Conservation (phyloP, 139 green algal genomes). For the Coccomyxa sp. region DNA sequence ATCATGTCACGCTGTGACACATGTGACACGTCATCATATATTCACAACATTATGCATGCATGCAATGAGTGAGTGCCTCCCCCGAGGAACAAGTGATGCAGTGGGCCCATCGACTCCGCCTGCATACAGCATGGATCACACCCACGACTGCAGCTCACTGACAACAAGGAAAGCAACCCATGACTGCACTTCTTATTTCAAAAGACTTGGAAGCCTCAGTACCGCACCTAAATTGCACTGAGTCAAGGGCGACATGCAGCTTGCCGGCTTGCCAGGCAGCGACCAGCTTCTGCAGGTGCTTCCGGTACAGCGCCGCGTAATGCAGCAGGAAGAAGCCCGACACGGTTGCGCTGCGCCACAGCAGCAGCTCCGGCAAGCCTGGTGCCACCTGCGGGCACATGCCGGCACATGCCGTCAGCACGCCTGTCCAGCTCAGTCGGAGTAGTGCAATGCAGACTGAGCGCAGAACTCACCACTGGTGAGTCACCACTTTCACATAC, state of each 20-base stretch:
- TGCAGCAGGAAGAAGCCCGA: constrained; percentile 78
- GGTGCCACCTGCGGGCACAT: constrained; percentile 3
- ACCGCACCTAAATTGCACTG: constrained; percentile 21
- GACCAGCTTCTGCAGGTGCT: constrained; percentile 42
- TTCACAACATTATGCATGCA: constrained; percentile 6
- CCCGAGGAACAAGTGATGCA: too few relatives aligned
- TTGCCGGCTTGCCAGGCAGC: constrained; percentile 24
- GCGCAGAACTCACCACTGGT: not conserved
- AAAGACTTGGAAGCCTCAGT: not conserved
- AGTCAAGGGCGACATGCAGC: constrained; percentile 47
- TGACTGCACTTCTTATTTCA: too few relatives aligned
- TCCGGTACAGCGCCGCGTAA: constrained; percentile 34
- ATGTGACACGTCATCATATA: not conserved
- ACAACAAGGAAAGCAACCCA: too few relatives aligned
- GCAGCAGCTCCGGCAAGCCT: constrained; percentile 73
- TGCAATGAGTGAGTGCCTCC: not conserved
- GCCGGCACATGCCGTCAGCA: too few relatives aligned
- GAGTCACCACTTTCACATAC: not conserved
- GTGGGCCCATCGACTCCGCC: too few relatives aligned
- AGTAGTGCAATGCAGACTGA: constrained; percentile 13
- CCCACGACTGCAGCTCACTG: too few relatives aligned
- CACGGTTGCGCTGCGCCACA: constrained; percentile 64
- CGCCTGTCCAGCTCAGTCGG: not conserved
- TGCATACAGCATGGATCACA: too few relatives aligned
- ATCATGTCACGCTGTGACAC: not conserved